Conservation (phyloP, 805 yeast species). For the Candida railenensis region DNA sequence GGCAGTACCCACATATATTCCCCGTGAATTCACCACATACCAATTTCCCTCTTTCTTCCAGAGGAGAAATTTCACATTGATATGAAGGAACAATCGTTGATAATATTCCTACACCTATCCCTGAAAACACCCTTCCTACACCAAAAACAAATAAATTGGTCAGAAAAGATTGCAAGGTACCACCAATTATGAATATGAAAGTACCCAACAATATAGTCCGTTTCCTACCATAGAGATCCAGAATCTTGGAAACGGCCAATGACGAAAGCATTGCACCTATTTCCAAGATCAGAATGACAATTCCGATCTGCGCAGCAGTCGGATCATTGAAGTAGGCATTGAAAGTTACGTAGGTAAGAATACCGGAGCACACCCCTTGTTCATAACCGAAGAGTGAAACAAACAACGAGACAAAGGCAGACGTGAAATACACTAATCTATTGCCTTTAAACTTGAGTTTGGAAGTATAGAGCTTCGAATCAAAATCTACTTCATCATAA, state of each 20-base stretch:
- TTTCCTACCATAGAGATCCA: conserved; percentile 78
- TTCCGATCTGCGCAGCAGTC: conserved; percentile 70
- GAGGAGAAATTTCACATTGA: conserved; percentile 86
- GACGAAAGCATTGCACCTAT: conserved; percentile 84
- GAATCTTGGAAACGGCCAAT: conserved; percentile 70
- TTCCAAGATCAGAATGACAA: conserved; percentile 85
- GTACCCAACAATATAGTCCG: conserved; percentile 81
- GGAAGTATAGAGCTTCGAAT: conserved; percentile 30
- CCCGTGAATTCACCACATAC: conserved; percentile 90
- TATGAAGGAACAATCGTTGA: conserved; percentile 85
- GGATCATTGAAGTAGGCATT: conserved; percentile 71
- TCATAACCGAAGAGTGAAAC: conserved; percentile 42
- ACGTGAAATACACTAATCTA: conserved; percentile 40
- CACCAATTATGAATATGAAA: conserved; percentile 73
- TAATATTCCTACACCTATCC: conserved; percentile 83
- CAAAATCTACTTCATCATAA: conserved; percentile 37
- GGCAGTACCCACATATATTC: conserved; percentile 75
- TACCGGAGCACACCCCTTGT: conserved; percentile 87
- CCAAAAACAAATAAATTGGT: conserved; percentile 54
- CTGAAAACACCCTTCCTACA: conserved; percentile 75
- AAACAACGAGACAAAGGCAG: conserved; percentile 44
- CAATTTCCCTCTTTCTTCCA: conserved; percentile 78
- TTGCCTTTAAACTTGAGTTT: conserved; percentile 37
- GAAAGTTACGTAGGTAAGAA: conserved; percentile 73
- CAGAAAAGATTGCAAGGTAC: conserved; percentile 67